Percentiles rank a stretch among this genome's conserved stretches.
These are phyloP conservation scores for Colletotrichum destructivum DNA, from an alignment of 2,329 filamentous ascomycete species.

Conservation along the genomic window DNA sequence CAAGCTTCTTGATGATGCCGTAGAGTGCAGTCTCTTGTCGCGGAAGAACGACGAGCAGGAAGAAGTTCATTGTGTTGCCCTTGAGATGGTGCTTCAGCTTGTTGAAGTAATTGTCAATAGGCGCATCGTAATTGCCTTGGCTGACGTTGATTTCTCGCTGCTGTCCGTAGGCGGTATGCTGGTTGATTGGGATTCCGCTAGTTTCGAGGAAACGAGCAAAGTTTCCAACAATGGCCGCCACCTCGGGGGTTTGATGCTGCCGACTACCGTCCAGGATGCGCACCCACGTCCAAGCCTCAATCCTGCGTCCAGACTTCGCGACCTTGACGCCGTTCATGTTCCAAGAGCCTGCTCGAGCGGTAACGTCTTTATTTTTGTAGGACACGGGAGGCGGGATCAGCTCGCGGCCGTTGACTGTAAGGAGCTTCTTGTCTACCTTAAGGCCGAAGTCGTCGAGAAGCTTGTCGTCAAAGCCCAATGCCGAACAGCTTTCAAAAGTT, in stretches of 20 bases:
- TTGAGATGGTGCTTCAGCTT: constrained; percentile 41
- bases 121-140: background rate
- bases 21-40: constrained; percentile 70
- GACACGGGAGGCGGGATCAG: constrained; percentile 72
- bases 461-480: constrained; percentile 70
- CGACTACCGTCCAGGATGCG: constrained; percentile 51
- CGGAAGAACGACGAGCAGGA: constrained; percentile 75
- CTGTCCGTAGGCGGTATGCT: background rate
- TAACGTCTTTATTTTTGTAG: constrained; percentile 63
- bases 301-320: constrained; percentile 60
- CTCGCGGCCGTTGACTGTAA: constrained; percentile 82
- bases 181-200: constrained; percentile 57
- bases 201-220: constrained; percentile 57
- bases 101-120: constrained; percentile 5
- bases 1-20: constrained; percentile 76
- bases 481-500: constrained; percentile 66
- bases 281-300: constrained; percentile 67
- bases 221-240: constrained; percentile 46
- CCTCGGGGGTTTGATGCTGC: background rate
- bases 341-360: constrained; percentile 73
- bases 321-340: constrained; percentile 76
- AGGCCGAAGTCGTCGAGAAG: constrained; percentile 71
- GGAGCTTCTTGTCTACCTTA: constrained; percentile 70
- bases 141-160: constrained; percentile 2
- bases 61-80: constrained; percentile 49